Conservation (phyloP, 495 filamentous ascomycete genomes). For the Trichoderma virens region DNA sequence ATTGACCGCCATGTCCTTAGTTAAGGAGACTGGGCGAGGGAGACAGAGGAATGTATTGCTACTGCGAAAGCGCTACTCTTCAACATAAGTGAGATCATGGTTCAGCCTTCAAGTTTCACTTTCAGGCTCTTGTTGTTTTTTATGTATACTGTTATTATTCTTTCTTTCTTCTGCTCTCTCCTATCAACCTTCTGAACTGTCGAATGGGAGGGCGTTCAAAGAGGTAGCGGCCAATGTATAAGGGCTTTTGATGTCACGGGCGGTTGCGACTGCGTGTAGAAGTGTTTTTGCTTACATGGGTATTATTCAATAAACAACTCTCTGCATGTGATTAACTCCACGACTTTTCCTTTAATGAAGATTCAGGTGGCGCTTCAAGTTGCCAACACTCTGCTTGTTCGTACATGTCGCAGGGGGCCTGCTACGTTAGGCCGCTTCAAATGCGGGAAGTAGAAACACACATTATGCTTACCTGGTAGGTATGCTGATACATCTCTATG, state of each 20-base stretch:
- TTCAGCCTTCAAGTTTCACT: not conserved
- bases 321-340: not conserved
- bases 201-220: not conserved
- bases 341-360: too few relatives aligned
- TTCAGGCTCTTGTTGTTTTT: not conserved
- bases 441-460: too few relatives aligned
- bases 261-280: slow-evolving; percentile 16
- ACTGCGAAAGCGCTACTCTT: not conserved
- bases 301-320: not conserved
- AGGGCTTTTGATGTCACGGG: not conserved
- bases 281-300: not conserved
- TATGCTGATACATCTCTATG: too few relatives aligned
- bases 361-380: too few relatives aligned
- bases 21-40: too few relatives aligned
- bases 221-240: not conserved
- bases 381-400: too few relatives aligned
- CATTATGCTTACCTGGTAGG: too few relatives aligned
- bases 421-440: too few relatives aligned
- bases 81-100: not conserved
- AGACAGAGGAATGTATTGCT: not conserved
- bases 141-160: too few relatives aligned
- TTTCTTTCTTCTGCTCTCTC: not conserved
- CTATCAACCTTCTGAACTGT: not conserved
- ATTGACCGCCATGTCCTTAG: too few relatives aligned
- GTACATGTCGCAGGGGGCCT: too few relatives aligned